A percentile compares a stretch with the other conserved stretches of the same genome.
phyloP scores from a whole-genome alignment of 2,329 filamentous ascomycete genomes.

The Pseudopithomyces maydicus region DNA sequence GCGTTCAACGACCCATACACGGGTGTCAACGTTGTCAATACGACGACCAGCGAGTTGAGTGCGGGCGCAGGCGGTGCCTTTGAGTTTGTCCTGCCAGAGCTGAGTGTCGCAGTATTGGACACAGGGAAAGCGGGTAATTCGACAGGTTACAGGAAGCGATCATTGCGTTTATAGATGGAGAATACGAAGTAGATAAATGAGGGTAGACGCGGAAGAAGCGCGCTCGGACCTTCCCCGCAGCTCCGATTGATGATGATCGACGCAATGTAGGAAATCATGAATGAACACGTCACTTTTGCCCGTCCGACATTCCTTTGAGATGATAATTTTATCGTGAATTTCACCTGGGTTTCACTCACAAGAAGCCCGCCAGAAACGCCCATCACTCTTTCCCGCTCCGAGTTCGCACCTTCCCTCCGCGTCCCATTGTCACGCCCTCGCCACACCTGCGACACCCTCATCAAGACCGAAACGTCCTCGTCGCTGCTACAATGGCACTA shows the following conservation, averaged over 20 bases:
- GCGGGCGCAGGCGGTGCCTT: slow-evolving; percentile 54
- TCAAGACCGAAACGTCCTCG: background rate
- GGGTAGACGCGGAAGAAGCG: background rate
- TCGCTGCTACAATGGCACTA: slow-evolving; percentile 27
- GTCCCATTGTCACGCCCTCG: too few species aligned
- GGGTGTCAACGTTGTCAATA: slow-evolving; percentile 51
- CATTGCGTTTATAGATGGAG: background rate
- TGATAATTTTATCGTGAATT: background rate
- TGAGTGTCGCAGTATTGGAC: slow-evolving; percentile 63
- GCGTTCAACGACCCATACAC: slow-evolving; percentile 51
- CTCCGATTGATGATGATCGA: background rate
- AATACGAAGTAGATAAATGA: background rate
- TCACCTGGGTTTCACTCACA: background rate
- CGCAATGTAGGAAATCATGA: too few species aligned
- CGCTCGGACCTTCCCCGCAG: slow-evolving; percentile 3
- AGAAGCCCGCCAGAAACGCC: background rate
- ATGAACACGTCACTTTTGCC: too few species aligned
- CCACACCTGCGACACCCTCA: background rate
- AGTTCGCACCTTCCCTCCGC: too few species aligned
- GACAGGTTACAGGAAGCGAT: background rate
- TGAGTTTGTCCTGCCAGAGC: slow-evolving; percentile 57
- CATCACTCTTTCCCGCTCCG: background rate
- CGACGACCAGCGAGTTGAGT: slow-evolving; percentile 20
- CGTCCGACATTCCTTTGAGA: background rate
- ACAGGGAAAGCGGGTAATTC: slow-evolving; percentile 19